These are phyloP conservation scores for Botrytis sinoallii DNA, from an alignment of 2,329 filamentous ascomycete species.

Conservation along the genomic window DNA sequence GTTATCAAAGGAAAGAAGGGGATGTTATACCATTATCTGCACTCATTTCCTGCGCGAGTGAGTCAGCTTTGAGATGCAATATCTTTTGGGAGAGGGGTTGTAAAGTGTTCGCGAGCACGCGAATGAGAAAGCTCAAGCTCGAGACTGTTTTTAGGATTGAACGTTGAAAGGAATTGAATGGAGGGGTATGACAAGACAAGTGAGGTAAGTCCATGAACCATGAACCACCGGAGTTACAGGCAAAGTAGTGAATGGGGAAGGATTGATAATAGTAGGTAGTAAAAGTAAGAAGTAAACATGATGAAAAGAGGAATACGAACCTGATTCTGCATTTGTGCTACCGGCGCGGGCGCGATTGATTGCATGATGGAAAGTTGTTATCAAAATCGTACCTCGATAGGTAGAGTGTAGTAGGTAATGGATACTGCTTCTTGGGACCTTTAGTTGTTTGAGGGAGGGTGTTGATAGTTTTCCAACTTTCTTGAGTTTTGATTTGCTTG, in stretches of 20 bases:
- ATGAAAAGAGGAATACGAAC: conserved; percentile 26
- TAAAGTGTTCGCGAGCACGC: neutral
- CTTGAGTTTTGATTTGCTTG: conserved; percentile 13
- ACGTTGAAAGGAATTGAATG: conserved; percentile 15
- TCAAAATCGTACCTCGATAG: neutral
- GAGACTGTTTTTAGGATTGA: conserved; percentile 2
- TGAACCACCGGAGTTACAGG: conserved; percentile 4
- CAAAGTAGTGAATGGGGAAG: conserved; percentile 5
- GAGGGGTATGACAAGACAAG: conserved; percentile 18
- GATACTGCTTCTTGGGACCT: neutral
- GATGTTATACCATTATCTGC: conserved; percentile 33
- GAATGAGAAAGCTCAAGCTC: conserved; percentile 4
- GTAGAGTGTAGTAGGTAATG: neutral
- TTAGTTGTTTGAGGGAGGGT: neutral
- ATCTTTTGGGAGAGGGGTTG: neutral
- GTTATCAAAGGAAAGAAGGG: conserved; percentile 7
- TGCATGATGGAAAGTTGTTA: conserved; percentile 28
- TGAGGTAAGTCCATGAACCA: conserved; percentile 14
- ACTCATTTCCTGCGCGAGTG: conserved; percentile 34
- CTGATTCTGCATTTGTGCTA: conserved; percentile 34
- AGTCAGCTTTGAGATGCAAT: conserved; percentile 30
- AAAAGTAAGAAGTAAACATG: neutral
- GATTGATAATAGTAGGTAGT: neutral
- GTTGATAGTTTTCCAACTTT: neutral
- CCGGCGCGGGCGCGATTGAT: conserved; percentile 36